These are phyloP conservation scores for Podaxis sp. DNA, from an alignment of 768 basidiomycete species.

Conservation along the genomic window DNA sequence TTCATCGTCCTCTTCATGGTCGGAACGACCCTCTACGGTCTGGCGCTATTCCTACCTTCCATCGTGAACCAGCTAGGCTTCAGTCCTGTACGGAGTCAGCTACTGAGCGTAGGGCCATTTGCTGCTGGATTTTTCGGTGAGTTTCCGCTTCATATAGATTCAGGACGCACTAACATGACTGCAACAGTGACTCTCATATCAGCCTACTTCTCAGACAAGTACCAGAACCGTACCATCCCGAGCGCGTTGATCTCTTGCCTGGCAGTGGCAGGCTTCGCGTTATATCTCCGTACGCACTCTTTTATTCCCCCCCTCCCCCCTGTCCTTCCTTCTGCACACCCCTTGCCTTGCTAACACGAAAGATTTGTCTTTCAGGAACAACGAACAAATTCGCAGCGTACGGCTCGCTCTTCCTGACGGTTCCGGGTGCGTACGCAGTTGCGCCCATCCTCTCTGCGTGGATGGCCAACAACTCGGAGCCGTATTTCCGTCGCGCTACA, in stretches of 20 bases:
- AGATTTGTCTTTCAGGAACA: slow-evolving; percentile 19
- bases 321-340: not conserved
- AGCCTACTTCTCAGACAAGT: slow-evolving; percentile 28
- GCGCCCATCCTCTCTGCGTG: slow-evolving; percentile 32
- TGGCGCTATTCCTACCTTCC: slow-evolving; percentile 36
- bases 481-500: slow-evolving; percentile 35
- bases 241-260: slow-evolving; percentile 23
- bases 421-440: slow-evolving; percentile 33
- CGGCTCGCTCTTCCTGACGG: slow-evolving; percentile 34
- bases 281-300: slow-evolving; percentile 26
- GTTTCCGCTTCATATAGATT: slow-evolving; percentile 4
- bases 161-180: not conserved
- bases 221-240: slow-evolving; percentile 27
- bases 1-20: slow-evolving; percentile 36
- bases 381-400: slow-evolving; percentile 27
- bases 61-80: slow-evolving; percentile 38
- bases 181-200: slow-evolving; percentile 25
- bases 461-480: slow-evolving; percentile 39
- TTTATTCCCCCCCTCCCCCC: not conserved
- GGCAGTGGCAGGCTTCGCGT: slow-evolving; percentile 29
- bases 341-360: not conserved
- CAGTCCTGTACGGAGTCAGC: slow-evolving; percentile 29
- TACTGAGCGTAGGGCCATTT: slow-evolving; percentile 39
- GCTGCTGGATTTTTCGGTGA: slow-evolving; percentile 35
- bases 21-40: slow-evolving; percentile 35